phyloP scores from a whole-genome alignment of 208 protist genomes.

The Wallacemonas rigidus region DNA sequence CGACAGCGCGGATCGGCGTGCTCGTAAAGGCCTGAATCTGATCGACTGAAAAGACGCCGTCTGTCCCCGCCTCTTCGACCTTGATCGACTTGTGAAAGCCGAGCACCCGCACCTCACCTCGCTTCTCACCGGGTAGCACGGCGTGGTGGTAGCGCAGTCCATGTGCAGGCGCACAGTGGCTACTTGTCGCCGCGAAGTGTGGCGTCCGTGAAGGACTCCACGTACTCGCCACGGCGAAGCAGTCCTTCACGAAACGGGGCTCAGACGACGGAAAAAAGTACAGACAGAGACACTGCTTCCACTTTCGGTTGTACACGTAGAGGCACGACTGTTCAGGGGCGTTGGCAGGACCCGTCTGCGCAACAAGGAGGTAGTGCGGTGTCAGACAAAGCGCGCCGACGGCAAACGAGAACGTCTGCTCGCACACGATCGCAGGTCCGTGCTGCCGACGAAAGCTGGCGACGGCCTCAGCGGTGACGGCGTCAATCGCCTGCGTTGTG shows the following conservation, averaged over 20 bases:
- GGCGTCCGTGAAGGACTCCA: slow-evolving; percentile 29
- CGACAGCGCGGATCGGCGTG: slow-evolving; percentile 50
- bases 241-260: slow-evolving; percentile 31
- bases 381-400: slow-evolving; percentile 4
- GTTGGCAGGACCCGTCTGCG: neutral
- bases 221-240: slow-evolving; percentile 37
- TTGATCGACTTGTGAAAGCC: neutral
- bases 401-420: neutral
- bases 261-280: slow-evolving; percentile 18
- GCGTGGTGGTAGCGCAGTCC: slow-evolving; percentile 29
- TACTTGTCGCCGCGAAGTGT: slow-evolving; percentile 24
- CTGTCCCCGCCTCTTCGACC: neutral
- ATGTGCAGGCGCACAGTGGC: neutral
- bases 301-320: slow-evolving; percentile 12
- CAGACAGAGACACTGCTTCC: slow-evolving; percentile 6
- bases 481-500: too few relatives aligned
- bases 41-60: slow-evolving; percentile 1
- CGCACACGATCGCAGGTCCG: slow-evolving; percentile 7
- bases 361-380: slow-evolving; percentile 9
- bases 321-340: neutral
- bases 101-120: slow-evolving; percentile 47
- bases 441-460: neutral
- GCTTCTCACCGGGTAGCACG: slow-evolving; percentile 45
- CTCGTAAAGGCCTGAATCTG: slow-evolving; percentile 16
- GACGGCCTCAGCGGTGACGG: neutral